These are phyloP conservation scores for Themeda triandra DNA, from an alignment of 176 grass and related monocot genomes.

Conservation along the genomic window DNA sequence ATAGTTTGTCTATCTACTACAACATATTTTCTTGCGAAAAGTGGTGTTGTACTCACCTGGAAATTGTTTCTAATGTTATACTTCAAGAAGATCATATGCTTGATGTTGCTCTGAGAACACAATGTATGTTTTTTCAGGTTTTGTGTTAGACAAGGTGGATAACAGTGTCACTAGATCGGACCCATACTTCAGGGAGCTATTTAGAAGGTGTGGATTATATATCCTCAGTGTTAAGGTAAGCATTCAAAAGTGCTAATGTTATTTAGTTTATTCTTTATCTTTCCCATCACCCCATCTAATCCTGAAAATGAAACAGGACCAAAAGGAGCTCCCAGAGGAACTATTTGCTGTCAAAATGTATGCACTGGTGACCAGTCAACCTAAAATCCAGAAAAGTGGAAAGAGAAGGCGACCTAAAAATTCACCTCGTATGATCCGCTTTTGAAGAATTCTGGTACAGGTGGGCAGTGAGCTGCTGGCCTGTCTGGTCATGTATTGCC, in stretches of 20 bases:
- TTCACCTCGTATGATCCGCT: constrained; percentile 56
- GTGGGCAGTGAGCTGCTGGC: background rate
- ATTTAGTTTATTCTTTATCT: background rate
- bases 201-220: constrained; percentile 78
- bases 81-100: background rate
- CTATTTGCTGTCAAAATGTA: constrained; percentile 98
- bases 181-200: constrained; percentile 87
- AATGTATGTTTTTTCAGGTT: constrained; percentile 48
- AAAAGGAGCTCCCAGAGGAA: constrained; percentile 74
- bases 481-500: background rate
- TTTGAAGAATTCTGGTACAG: constrained; percentile 24
- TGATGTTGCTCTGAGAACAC: constrained; percentile 9
- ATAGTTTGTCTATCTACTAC: background rate
- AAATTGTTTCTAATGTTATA: background rate
- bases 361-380: constrained; percentile 68
- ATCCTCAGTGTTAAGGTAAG: constrained; percentile 65
- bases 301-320: constrained; percentile 63
- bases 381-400: constrained; percentile 39
- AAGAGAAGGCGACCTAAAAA: constrained; percentile 57
- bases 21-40: background rate
- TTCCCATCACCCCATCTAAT: constrained; percentile 3
- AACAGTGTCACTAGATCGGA: constrained; percentile 96
- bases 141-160: constrained; percentile 96
- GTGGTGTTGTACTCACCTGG: background rate
- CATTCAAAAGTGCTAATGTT: background rate